Evolutionary conservation across 768 basidiomycete genomes (phyloP).

Genomic region (Gloeopeniophorella convolvens): DNA sequence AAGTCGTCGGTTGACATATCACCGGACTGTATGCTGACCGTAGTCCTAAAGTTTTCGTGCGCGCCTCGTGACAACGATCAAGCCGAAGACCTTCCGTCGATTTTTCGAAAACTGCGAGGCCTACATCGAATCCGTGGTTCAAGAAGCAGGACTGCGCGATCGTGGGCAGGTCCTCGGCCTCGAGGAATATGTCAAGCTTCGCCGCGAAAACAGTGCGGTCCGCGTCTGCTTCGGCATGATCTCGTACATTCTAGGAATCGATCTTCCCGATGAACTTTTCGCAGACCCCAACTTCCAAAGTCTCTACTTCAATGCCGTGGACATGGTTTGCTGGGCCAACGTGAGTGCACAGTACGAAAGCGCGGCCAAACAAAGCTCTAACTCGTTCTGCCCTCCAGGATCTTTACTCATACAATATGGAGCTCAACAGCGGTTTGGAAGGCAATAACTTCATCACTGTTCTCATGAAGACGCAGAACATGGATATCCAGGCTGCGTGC

Average conservation of each 20-base stretch:
- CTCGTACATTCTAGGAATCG: slow-evolving; percentile 53
- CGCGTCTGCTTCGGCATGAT: slow-evolving; percentile 57
- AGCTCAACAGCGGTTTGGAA: slow-evolving; percentile 55
- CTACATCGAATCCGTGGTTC: slow-evolving; percentile 53
- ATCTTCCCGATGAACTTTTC: slow-evolving; percentile 57
- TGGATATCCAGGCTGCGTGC: slow-evolving; percentile 52
- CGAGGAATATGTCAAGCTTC: slow-evolving; percentile 47
- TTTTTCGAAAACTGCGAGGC: slow-evolving; percentile 47
- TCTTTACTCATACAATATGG: slow-evolving; percentile 68
- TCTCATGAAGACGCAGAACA: slow-evolving; percentile 48
- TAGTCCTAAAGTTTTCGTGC: slow-evolving; percentile 41
- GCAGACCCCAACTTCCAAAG: slow-evolving; percentile 47
- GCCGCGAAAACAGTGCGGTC: slow-evolving; percentile 65
- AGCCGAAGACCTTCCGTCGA: slow-evolving; percentile 41
- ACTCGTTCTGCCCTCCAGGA: slow-evolving; percentile 36
- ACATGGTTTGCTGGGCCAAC: slow-evolving; percentile 67
- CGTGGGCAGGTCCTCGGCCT: slow-evolving; percentile 47
- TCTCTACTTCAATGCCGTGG: slow-evolving; percentile 52
- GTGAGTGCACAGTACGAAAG: slow-evolving; percentile 33
- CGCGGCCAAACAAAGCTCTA: background rate
- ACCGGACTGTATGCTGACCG: background rate
- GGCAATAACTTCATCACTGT: slow-evolving; percentile 68
- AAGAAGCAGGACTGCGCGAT: slow-evolving; percentile 57
- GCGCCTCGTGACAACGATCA: slow-evolving; percentile 37
- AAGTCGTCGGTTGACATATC: slow-evolving; percentile 22